Evolutionary conservation across 805 yeast genomes (phyloP).

Genomic region (Saturnispora sanitii): DNA sequence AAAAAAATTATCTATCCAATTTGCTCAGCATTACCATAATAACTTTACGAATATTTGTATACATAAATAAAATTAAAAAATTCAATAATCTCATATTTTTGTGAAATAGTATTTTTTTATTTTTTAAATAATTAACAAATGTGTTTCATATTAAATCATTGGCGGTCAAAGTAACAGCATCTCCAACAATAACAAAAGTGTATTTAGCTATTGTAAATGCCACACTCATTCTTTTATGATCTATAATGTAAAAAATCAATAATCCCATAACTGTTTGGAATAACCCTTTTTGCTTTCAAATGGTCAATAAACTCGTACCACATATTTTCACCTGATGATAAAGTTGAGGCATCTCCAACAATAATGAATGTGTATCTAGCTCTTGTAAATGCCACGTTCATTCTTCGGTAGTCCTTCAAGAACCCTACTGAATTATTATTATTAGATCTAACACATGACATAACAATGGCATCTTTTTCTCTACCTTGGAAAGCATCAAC

Average conservation of each 20-base stretch:
- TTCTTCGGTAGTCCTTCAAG: slow-evolving; percentile 45
- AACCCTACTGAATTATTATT: slow-evolving; percentile 45
- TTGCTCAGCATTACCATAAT: too few relatives aligned
- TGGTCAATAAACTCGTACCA: neutral
- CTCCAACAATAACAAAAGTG: slow-evolving; percentile 28
- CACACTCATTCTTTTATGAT: slow-evolving; percentile 52
- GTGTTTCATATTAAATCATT: neutral
- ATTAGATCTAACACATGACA: slow-evolving; percentile 69
- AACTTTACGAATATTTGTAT: too few relatives aligned
- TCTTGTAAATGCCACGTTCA: slow-evolving; percentile 64
- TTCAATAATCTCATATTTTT: too few relatives aligned
- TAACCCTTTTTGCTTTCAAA: neutral
- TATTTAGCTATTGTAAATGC: slow-evolving; percentile 60
- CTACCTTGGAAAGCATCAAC: slow-evolving; percentile 89
- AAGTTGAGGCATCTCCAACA: neutral
- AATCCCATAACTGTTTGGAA: too few relatives aligned
- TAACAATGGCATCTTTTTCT: slow-evolving; percentile 69
- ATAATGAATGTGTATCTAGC: slow-evolving; percentile 42
- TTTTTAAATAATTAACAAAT: too few relatives aligned
- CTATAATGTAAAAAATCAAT: too few relatives aligned
- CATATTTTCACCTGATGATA: neutral
- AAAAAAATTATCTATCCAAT: too few relatives aligned
- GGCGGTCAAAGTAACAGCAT: neutral
- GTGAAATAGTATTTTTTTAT: too few relatives aligned
- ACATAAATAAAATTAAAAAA: too few relatives aligned